Percentiles rank a stretch among this genome's conserved stretches.
Conservation (phyloP, 2,329 filamentous ascomycete species). For the Basipetospora chlamydospora region DNA sequence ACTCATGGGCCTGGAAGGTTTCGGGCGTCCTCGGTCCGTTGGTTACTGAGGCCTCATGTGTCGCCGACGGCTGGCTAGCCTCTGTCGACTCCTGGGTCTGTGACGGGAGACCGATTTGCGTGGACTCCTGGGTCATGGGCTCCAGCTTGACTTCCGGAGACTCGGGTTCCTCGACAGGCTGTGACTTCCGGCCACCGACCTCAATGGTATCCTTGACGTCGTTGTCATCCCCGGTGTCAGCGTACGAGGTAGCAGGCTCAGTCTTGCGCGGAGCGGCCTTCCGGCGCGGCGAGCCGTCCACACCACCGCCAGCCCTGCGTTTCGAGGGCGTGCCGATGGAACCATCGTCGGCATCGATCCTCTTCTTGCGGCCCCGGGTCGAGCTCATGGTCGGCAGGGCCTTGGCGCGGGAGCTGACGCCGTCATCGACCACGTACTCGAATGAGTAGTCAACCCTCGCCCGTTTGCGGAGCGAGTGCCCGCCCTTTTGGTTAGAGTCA, state of each 20-base stretch:
- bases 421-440: slow-evolving; percentile 37
- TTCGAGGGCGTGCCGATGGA: slow-evolving; percentile 17
- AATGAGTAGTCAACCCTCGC: slow-evolving; percentile 42
- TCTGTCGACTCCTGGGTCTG: too few species aligned
- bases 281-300: slow-evolving; percentile 20
- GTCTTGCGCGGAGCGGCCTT: slow-evolving; percentile 24
- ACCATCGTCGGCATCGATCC: slow-evolving; percentile 19
- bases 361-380: slow-evolving; percentile 23
- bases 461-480: slow-evolving; percentile 42
- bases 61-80: too few species aligned
- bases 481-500: slow-evolving; percentile 27
- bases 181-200: slow-evolving; percentile 33
- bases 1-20: too few species aligned
- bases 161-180: too few species aligned
- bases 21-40: too few species aligned
- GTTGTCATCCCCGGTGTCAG: slow-evolving; percentile 25
- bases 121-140: too few species aligned
- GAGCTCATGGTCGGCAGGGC: slow-evolving; percentile 7
- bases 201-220: slow-evolving; percentile 44
- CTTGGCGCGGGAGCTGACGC: slow-evolving; percentile 19
- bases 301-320: slow-evolving; percentile 22
- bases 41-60: too few species aligned
- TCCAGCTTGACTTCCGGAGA: too few species aligned
- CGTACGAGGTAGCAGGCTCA: slow-evolving; percentile 17
- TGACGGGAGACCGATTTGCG: too few species aligned